These are phyloP conservation scores for Corymbia calophylla DNA, from an alignment of 441 rosid species.

Conservation along the genomic window DNA sequence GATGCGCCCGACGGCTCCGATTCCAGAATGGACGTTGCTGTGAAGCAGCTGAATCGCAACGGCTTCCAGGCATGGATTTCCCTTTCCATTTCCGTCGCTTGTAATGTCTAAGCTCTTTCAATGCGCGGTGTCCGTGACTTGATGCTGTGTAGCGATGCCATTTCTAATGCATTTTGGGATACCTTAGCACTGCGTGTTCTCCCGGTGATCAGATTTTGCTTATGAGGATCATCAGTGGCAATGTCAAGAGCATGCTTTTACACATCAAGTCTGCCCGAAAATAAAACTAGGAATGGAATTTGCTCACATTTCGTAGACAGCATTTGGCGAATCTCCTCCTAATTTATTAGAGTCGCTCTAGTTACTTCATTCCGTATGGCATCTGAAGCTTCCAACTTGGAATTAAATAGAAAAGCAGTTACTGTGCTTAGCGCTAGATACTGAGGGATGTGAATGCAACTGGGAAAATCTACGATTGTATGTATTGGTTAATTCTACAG, in stretches of 20 bases:
- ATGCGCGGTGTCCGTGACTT: neutral
- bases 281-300: neutral
- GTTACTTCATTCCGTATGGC: neutral
- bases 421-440: neutral
- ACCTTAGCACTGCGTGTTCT: neutral
- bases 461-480: neutral
- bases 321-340: neutral
- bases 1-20: conserved; percentile 16
- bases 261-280: neutral
- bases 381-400: neutral
- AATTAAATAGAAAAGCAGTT: neutral
- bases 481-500: neutral
- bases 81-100: neutral
- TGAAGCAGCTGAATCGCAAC: conserved; percentile 64
- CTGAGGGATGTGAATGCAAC: neutral
- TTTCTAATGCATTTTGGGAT: neutral
- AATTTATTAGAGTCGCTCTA: neutral
- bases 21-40: conserved; percentile 36
- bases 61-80: conserved; percentile 82
- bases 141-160: neutral
- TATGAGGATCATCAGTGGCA: neutral
- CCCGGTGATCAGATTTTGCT: neutral
- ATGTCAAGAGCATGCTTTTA: neutral
- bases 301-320: neutral
- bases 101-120: neutral